Evolutionary conservation across 768 basidiomycete genomes (phyloP), one percentile per base, ranked within the genome.

Genomic region (Boletus subparvulus): DNA sequence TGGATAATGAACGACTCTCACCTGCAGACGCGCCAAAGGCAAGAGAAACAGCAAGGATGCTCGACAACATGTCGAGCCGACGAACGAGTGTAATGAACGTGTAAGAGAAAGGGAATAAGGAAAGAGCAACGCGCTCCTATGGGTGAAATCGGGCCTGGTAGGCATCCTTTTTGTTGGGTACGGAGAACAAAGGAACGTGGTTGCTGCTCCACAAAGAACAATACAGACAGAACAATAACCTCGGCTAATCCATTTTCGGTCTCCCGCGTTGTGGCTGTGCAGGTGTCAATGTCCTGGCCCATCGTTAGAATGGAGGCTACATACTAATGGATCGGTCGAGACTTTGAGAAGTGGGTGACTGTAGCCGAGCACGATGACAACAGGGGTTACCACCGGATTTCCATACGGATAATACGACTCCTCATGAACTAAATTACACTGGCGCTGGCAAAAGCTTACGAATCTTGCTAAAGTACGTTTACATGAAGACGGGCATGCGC

Each of bases 21-120:
- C 77, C 77, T 50, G 67, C 72, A 60, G 73, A 73, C 61, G 74
- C 69, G 71, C 71, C 68, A 56, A 75, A 66, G 62, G 72, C 61
- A 52, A 78, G 67, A 32, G 70, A 63, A 61, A 70, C 43, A 52
- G 73, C 61, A 62, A 79, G 62, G 47, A 77, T 56, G 70, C 69
- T 68, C 75, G 70, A 71, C 58, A 77, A 44, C 78, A 78, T 79
- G 65, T 43, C 68, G 64, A 68, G 54, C 49, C n/a, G 63, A 60
- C 17, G 63, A 68, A 67, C 41, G 60, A 65, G 52, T 9, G 61
- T 50, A 52, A 64, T 64, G 63, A 67, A 62, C 35, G 67, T 50
- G 42, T 16, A 39, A 45, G 40, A 65, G 47, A 46, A 49, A 51
- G 26, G 56, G 55, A 52, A 47, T 52, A 51, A 57, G 45, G 65